These are phyloP conservation scores for Colletotrichum kahawae DNA, from an alignment of 2,329 filamentous ascomycete genomes.

Conservation along the genomic window DNA sequence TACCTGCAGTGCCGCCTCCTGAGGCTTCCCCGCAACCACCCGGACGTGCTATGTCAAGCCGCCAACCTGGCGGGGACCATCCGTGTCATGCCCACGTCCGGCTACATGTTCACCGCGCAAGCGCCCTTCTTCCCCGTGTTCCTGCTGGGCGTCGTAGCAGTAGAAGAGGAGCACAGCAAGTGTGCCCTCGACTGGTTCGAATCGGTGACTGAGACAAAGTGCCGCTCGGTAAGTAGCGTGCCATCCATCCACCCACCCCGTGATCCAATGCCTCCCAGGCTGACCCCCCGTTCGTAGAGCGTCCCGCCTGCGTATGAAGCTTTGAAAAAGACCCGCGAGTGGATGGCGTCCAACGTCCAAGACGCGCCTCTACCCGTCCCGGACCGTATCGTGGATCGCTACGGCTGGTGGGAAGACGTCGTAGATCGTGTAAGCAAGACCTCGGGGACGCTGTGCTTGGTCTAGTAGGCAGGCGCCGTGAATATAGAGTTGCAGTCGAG, in stretches of 20 bases:
- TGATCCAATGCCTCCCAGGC: background rate
- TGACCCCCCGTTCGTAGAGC: constrained; percentile 33
- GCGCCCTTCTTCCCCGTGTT: constrained; percentile 47
- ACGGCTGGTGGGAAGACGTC: constrained; percentile 46
- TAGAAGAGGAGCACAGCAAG: constrained; percentile 28
- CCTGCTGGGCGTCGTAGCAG: constrained; percentile 42
- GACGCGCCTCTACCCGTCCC: constrained; percentile 18
- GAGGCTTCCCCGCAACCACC: constrained; percentile 43
- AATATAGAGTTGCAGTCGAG: background rate
- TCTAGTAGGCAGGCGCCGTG: constrained; percentile 23
- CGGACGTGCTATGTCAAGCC: constrained; percentile 35
- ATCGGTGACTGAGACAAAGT: constrained; percentile 38
- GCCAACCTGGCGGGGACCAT: constrained; percentile 40
- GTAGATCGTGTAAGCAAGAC: constrained; percentile 36
- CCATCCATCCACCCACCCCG: background rate
- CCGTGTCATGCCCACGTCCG: constrained; percentile 45
- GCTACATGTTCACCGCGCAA: constrained; percentile 44
- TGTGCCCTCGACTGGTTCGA: constrained; percentile 41
- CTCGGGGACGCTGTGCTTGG: constrained; percentile 42
- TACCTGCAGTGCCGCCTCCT: constrained; percentile 44
- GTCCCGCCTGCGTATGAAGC: constrained; percentile 42
- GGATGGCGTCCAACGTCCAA: constrained; percentile 34
- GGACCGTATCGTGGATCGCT: constrained; percentile 31
- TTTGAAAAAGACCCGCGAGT: constrained; percentile 37
- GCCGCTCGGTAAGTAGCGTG: constrained; percentile 41